A percentile compares a stretch with the other conserved stretches of the same genome.
Evolutionary conservation across 176 grass and related monocot genomes (phyloP).

Genomic region (Oryza nivara): DNA sequence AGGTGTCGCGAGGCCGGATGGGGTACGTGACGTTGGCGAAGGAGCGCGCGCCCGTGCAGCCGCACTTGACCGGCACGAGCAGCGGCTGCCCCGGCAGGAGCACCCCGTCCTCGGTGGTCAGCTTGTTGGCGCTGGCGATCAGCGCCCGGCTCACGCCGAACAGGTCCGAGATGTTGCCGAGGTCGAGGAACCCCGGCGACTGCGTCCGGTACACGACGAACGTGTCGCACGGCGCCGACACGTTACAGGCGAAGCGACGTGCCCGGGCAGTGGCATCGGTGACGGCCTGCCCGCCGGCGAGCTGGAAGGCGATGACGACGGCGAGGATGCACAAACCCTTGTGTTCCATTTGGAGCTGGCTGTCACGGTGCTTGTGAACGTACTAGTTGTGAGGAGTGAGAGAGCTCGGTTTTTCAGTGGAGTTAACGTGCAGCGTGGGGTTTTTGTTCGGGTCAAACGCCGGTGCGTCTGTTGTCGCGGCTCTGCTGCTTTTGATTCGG

Average conservation of each 20-base stretch:
- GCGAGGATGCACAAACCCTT: background rate
- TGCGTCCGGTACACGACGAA: constrained; percentile 63
- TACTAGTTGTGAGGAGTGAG: background rate
- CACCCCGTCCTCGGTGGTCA: constrained; percentile 49
- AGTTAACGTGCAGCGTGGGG: background rate
- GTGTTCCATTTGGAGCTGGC: constrained; percentile 33
- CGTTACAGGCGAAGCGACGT: constrained; percentile 36
- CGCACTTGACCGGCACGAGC: constrained; percentile 53
- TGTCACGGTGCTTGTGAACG: background rate
- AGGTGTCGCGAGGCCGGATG: constrained; percentile 44
- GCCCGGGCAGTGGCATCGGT: background rate
- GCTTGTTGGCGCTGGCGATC: constrained; percentile 51
- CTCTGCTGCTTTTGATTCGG: constrained; percentile 41
- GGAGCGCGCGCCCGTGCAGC: constrained; percentile 52
- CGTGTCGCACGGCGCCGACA: constrained; percentile 41
- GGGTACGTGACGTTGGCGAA: constrained; percentile 58
- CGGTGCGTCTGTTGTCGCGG: constrained; percentile 22
- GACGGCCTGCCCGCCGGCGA: constrained; percentile 2
- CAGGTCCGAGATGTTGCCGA: constrained; percentile 61
- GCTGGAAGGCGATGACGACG: constrained; percentile 15
- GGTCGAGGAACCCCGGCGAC: constrained; percentile 31
- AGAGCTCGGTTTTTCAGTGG: background rate
- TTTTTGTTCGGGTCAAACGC: constrained; percentile 21
- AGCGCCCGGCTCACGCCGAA: constrained; percentile 53
- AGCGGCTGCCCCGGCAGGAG: constrained; percentile 57